Evolutionary conservation across 1,284 basidiomycete species (phyloP).

Genomic region (Boletellus dicymbophilus): DNA sequence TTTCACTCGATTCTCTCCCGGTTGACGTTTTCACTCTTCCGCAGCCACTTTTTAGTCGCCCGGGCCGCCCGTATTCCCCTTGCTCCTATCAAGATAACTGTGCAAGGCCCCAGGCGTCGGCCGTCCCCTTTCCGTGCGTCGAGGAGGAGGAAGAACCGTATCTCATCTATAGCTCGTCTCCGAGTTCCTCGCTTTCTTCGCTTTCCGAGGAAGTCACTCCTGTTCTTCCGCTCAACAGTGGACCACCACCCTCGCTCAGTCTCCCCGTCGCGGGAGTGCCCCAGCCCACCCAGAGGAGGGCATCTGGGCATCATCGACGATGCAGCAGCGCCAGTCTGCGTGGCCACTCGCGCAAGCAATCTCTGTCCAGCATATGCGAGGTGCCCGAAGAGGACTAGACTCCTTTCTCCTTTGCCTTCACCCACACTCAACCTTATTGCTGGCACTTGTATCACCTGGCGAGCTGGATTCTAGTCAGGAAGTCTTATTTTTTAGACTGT

Average conservation of each 20-base stretch:
- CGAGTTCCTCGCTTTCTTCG: conserved; percentile 34
- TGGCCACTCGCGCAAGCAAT: conserved; percentile 32
- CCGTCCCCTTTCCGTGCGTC: conserved; percentile 28
- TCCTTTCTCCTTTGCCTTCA: neutral
- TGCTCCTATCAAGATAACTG: conserved; percentile 13
- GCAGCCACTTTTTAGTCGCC: conserved; percentile 24
- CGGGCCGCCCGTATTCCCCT: conserved; percentile 9
- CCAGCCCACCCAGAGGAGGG: conserved; percentile 18
- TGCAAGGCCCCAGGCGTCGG: conserved; percentile 15
- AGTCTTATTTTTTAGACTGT: conserved; percentile 3
- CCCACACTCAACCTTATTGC: neutral
- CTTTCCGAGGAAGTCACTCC: conserved; percentile 33
- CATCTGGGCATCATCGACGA: conserved; percentile 31
- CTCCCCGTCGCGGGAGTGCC: conserved; percentile 8
- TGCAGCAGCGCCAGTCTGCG: conserved; percentile 35
- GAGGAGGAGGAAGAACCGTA: conserved; percentile 36
- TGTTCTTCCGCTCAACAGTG: conserved; percentile 23
- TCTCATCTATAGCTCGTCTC: conserved; percentile 37
- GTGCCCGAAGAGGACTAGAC: conserved; percentile 35
- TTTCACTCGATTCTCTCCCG: neutral
- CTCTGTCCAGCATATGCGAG: conserved; percentile 34
- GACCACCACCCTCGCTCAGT: conserved; percentile 11
- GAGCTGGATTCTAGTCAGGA: conserved; percentile 26
- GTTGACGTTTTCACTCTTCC: neutral
- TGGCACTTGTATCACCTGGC: conserved; percentile 14